Base-by-base conservation (phyloP, 2,329 filamentous ascomycete genomes). In the Aureobasidium sp. region DNA sequence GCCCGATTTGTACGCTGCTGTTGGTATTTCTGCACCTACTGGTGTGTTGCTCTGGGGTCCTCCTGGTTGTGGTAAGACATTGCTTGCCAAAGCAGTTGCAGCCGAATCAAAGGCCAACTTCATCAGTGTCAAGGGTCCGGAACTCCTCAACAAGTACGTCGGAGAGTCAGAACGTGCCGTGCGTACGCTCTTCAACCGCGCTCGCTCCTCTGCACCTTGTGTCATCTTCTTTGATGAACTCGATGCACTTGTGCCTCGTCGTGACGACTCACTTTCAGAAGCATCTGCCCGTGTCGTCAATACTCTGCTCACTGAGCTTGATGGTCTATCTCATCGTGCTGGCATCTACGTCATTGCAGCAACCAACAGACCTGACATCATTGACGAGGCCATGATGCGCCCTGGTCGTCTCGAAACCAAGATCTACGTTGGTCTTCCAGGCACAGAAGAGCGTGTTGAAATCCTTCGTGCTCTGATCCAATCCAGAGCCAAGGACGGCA, bases 171-270 rank as follows among this genome's bases (percentile, higher is more conserved):
- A 99, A 76, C 88, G 93, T 12, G 90, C 92, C 0, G 89, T 99
- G 1, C 87, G 94, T 26, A 91, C 96, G 72, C 88, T 97, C 0
- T 99, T 99, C 75, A 85, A 87, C 66, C 87, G 93, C 17, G 94
- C 94, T 0, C 85, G 92, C 57, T 89, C 89, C 0, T 93, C 89
- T 8, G 84, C 91, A 0, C 94, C 94, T 0, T 97, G 93, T 71
- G 91, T 99, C 61, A 87, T 99, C 63, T 97, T 99, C 82, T 97
- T 99, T 72, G 94, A 99, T 73, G 94, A 99, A 76, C 83, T 99
- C 58, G 94, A 99, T 75, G 93, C 94, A 0, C 80, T 99, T 2
- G 92, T 94, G 0, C 92, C 93, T 0, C 87, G 87, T 57, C 86
- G 94, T 61, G 91, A 93, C 70, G 88, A 88, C 61, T 73, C 76